Evolutionary conservation across 1,284 basidiomycete genomes (phyloP), one percentile per base, ranked within the genome.

Genomic region (Heterobasidion annosum): DNA sequence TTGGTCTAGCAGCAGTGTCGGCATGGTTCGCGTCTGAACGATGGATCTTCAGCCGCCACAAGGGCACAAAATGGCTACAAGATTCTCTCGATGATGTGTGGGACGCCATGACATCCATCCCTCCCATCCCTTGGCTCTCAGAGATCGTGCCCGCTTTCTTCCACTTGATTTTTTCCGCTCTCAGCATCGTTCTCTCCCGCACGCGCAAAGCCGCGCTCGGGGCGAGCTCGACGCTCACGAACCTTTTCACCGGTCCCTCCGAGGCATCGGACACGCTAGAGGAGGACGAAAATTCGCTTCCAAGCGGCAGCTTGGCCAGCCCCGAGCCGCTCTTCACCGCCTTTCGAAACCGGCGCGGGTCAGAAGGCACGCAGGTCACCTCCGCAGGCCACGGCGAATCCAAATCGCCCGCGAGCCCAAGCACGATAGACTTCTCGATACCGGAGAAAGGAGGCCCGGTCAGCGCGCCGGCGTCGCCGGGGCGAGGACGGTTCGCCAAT

Each of bases 11-110:
- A 16, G 86, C 85, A 8, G 86, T 90, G 8, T 88, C 86, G 1
- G 71, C 79, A 1, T 90, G 88, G 88, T 88, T 91, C 64, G 79
- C 80, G 6, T 85, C 81, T 6, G 87, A 90, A 66, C 78, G 85
- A 19, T 86, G 79, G 78, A 78, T 82, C 53, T 90, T 84, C 64
- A 72, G 75, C 34, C 76, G 78, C 5, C 83, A 89, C 63, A 77
- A 79, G 50, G 87, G 87, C 18, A 76, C 78, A 57, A 85, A 87
- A 65, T 90, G 86, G 86, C 78, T 90, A 12, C 78, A 78, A 56
- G 88, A 89, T 60, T 78, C 82, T 10, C 70, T 90, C 37, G 64
- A 68, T 45, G 83, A 86, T 57, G 60, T 70, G 35, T 72, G 70
- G 50, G 71, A 74, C 46, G 67, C 62, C 51, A 62, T 83, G 50